Evolutionary conservation across 495 filamentous ascomycete species (phyloP), one percentile per base, ranked within the genome.

Genomic region (Trypethelium eluteriae): DNA sequence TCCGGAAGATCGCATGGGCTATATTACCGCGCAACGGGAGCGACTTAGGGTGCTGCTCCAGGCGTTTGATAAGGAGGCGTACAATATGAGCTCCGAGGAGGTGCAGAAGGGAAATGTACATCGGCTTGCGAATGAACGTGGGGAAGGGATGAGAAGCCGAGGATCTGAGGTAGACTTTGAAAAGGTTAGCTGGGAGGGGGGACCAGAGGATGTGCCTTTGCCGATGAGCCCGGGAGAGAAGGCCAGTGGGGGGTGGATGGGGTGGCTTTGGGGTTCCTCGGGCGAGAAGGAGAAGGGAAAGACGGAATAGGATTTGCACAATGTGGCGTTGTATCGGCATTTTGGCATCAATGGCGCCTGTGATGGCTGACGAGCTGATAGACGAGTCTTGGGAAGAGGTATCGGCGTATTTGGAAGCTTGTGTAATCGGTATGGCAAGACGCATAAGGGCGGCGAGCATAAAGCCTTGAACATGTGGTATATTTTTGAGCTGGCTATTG

Each of bases 91-190:
- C n/a, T 67, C 64, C 5, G 75, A 59, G 53, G 53, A 59, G 5
- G 53, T 11, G 32, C 53, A 59, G 32, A 59, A 59, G 32, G 53
- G 53, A 18, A 59, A 59, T 2, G 67, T 70, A 74, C 64, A 67
- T 66, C 47, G 69, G 62, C 64, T 64, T 6, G 38, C 44, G 16
- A 67, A 50, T 76, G 70, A 36, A 67, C 67, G 44, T 62, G 66
- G 9, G 50, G 76, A 14, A 64, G 78, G 85, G 7, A 71, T 91
- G 72, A 82, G 78, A 53, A 91, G 89, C 81, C 91, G 87, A 71
- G 80, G 81, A 67, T 90, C 87, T 64, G 89, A 91, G 69, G 82
- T 81, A 44, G 91, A 92, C 67, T 96, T 96, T 73, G 89, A 93
- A 71, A 87, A 88, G 71, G 87, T 96, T 68, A 87, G 91, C 46